A percentile compares a stretch with the other conserved stretches of the same genome.
phyloP scores from a whole-genome alignment of 805 yeast genomes.

The Candida sonorensis region DNA sequence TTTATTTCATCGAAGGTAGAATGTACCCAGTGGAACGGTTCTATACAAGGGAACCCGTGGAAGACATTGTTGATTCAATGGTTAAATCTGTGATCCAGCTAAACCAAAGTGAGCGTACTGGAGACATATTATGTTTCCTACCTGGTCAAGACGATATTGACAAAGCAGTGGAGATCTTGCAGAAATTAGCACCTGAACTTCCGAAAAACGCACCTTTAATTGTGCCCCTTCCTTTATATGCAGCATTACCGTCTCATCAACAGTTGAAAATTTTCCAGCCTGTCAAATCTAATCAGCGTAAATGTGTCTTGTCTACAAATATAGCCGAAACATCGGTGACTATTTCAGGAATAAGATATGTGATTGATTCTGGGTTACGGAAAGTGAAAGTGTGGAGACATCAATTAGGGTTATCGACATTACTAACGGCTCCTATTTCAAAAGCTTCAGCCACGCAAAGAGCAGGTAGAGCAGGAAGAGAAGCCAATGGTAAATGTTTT shows the following conservation, averaged over 20 bases:
- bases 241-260: conserved; percentile 81
- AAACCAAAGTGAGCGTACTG: conserved; percentile 71
- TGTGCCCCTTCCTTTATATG: conserved; percentile 81
- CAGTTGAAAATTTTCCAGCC: conserved; percentile 77
- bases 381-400: conserved; percentile 96
- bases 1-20: conserved; percentile 82
- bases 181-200: conserved; percentile 53
- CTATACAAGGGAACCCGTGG: conserved; percentile 58
- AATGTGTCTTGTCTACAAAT: conserved; percentile 87
- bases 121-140: conserved; percentile 87
- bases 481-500: conserved; percentile 82
- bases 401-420: conserved; percentile 84
- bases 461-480: conserved; percentile 99
- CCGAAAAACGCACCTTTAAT: conserved; percentile 72
- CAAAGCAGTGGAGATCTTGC: conserved; percentile 60
- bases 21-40: conserved; percentile 75
- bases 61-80: conserved; percentile 78
- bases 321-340: conserved; percentile 98
- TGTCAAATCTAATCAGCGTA: conserved; percentile 60
- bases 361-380: conserved; percentile 85
- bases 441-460: conserved; percentile 93
- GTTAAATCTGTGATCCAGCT: conserved; percentile 71
- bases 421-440: conserved; percentile 86
- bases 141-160: conserved; percentile 99
- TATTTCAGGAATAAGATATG: conserved; percentile 89